phyloP scores from a whole-genome alignment of 169 alveolate species.

The Fabrea salina region DNA sequence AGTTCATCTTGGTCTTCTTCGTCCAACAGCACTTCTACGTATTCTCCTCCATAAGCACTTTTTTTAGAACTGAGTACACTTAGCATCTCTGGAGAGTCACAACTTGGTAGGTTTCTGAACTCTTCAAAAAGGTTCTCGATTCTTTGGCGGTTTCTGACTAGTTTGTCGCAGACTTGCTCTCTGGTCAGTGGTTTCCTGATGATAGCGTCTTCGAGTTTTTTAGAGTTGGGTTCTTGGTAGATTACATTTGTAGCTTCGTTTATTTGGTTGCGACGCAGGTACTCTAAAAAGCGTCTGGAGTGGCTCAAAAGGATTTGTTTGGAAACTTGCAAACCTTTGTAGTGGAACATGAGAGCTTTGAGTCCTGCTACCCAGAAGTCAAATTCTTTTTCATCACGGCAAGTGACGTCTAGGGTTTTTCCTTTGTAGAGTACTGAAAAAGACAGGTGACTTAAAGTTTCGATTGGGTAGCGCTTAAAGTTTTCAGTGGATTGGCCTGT shows the following conservation, averaged over 20 bases:
- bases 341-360: slow-evolving; percentile 39
- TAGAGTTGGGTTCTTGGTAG: slow-evolving; percentile 32
- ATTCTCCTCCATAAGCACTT: slow-evolving; percentile 28
- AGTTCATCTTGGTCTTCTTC: slow-evolving; percentile 19
- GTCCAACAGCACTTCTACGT: slow-evolving; percentile 27
- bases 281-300: slow-evolving; percentile 40
- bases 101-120: not conserved
- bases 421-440: slow-evolving; percentile 38
- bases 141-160: not conserved
- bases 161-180: not conserved
- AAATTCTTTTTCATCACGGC: slow-evolving; percentile 50
- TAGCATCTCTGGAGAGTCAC: not conserved
- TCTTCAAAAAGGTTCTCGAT: not conserved
- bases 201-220: slow-evolving; percentile 37
- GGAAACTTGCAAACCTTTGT: slow-evolving; percentile 7
- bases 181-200: slow-evolving; percentile 20
- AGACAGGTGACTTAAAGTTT: slow-evolving; percentile 36
- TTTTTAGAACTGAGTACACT: not conserved
- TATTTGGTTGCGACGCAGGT: slow-evolving; percentile 24
- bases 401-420: slow-evolving; percentile 42
- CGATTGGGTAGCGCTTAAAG: slow-evolving; percentile 31
- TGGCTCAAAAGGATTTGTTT: slow-evolving; percentile 42
- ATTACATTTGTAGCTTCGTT: slow-evolving; percentile 23
- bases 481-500: slow-evolving; percentile 39
- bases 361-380: slow-evolving; percentile 55